A percentile compares a stretch with the other conserved stretches of the same genome.
phyloP scores from a whole-genome alignment of 169 alveolate genomes.

The Cytauxzoon felis region DNA sequence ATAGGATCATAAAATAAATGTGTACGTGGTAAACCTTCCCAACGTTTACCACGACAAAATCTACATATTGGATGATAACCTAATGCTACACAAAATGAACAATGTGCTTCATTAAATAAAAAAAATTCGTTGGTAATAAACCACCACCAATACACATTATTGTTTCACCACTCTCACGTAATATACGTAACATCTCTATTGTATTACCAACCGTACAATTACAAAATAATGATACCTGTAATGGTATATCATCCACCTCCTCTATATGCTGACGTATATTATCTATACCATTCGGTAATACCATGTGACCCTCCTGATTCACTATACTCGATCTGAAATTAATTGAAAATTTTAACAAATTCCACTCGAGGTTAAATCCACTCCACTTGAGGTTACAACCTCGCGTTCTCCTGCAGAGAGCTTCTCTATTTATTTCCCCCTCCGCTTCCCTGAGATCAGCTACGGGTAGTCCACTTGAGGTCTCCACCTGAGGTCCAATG shows the following conservation, averaged over 20 bases:
- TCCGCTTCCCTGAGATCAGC: no score
- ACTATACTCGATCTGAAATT: slow-evolving; percentile 29
- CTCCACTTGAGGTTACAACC: no score
- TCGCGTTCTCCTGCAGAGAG: no score
- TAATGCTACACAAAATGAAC: slow-evolving; percentile 52
- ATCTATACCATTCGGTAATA: slow-evolving; percentile 61
- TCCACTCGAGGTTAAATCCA: no score
- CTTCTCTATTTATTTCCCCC: no score
- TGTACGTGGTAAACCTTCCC: slow-evolving; percentile 54
- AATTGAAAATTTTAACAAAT: no score
- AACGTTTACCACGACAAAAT: slow-evolving; percentile 59
- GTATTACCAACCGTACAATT: slow-evolving; percentile 35
- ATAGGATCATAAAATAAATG: slow-evolving; percentile 47
- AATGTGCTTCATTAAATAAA: slow-evolving; percentile 40
- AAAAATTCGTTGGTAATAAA: slow-evolving; percentile 39
- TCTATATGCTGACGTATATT: slow-evolving; percentile 56
- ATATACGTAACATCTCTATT: slow-evolving; percentile 47
- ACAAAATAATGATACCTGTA: slow-evolving; percentile 48
- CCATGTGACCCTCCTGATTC: slow-evolving; percentile 63
- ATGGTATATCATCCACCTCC: slow-evolving; percentile 62
- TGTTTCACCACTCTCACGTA: slow-evolving; percentile 52
- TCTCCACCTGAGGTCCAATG: no score
- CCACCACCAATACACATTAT: slow-evolving; percentile 65
- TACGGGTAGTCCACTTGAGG: no score
- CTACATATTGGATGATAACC: slow-evolving; percentile 63